phyloP scores from a whole-genome alignment of 2,329 filamentous ascomycete species.

The Hypocrella siamensis region DNA sequence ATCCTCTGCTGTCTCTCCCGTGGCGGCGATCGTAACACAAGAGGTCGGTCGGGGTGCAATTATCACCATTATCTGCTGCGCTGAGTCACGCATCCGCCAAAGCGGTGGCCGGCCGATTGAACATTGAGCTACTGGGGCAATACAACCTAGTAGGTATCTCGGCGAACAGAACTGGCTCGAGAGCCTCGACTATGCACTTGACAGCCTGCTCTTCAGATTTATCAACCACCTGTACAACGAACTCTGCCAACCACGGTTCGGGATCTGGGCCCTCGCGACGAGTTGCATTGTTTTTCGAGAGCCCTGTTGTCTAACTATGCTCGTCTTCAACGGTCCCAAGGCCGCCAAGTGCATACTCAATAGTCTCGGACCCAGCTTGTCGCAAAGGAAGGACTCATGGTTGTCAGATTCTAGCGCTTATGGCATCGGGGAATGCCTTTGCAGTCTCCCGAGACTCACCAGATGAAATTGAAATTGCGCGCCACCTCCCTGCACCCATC shows the following conservation, averaged over 20 bases:
- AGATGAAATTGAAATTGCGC: constrained; percentile 19
- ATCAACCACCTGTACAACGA: constrained; percentile 19
- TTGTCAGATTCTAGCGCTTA: constrained; percentile 16
- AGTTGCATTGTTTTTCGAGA: constrained; percentile 18
- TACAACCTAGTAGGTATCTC: no score
- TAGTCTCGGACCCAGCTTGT: constrained; percentile 18
- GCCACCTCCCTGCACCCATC: constrained; percentile 13
- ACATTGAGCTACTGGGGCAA: constrained; percentile 20
- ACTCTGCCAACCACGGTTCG: constrained; percentile 15
- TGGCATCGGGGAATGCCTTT: constrained; percentile 19
- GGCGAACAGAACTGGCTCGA: constrained; percentile 15
- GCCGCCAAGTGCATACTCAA: constrained; percentile 18
- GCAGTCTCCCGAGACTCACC: constrained; percentile 17
- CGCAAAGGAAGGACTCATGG: constrained; percentile 15
- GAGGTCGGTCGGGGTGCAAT: constrained; percentile 15
- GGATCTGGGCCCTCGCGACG: constrained; percentile 13
- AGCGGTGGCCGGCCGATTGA: constrained; percentile 16
- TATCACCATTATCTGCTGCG: constrained; percentile 20
- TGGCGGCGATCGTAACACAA: constrained; percentile 13
- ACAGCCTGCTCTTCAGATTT: constrained; percentile 18
- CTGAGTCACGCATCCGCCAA: constrained; percentile 18
- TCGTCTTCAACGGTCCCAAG: constrained; percentile 21
- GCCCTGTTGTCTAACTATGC: constrained; percentile 19
- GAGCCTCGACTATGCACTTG: constrained; percentile 20
- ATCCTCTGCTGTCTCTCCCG: constrained; percentile 15